Evolutionary conservation across 495 filamentous ascomycete genomes (phyloP).

Genomic region (Neurospora cerealis): DNA sequence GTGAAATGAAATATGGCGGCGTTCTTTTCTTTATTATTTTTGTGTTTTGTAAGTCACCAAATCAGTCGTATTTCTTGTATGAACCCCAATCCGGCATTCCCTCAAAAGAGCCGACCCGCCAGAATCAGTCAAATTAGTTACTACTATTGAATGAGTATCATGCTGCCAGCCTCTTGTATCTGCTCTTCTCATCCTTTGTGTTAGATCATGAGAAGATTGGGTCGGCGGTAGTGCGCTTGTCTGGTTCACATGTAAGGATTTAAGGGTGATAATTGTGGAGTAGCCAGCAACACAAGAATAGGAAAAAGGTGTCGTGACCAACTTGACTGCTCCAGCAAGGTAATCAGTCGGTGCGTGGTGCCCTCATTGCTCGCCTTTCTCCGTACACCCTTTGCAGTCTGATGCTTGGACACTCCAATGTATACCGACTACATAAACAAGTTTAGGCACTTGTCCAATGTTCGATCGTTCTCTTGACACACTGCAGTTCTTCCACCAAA

Average conservation of each 20-base stretch:
- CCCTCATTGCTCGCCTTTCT: neutral
- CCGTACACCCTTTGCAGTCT: neutral
- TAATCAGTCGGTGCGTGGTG: neutral
- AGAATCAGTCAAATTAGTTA: neutral
- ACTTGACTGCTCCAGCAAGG: neutral
- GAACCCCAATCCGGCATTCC: neutral
- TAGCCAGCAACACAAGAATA: neutral
- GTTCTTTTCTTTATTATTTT: slow-evolving; percentile 1
- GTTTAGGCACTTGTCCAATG: neutral
- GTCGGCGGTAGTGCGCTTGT: neutral
- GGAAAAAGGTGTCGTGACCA: neutral
- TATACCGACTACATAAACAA: neutral
- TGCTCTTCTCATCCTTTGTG: neutral
- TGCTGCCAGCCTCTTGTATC: neutral
- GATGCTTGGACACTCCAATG: neutral
- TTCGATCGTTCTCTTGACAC: neutral
- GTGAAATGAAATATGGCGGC: slow-evolving; percentile 17
- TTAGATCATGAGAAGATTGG: neutral
- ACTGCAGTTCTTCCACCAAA: neutral
- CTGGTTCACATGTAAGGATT: neutral
- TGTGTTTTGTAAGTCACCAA: neutral
- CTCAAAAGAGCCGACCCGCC: neutral
- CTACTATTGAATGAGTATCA: neutral
- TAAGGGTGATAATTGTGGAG: neutral
- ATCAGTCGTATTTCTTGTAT: neutral